These are phyloP conservation scores for Malassezia vespertilionis DNA, from an alignment of 1,284 basidiomycete genomes.

Conservation along the genomic window DNA sequence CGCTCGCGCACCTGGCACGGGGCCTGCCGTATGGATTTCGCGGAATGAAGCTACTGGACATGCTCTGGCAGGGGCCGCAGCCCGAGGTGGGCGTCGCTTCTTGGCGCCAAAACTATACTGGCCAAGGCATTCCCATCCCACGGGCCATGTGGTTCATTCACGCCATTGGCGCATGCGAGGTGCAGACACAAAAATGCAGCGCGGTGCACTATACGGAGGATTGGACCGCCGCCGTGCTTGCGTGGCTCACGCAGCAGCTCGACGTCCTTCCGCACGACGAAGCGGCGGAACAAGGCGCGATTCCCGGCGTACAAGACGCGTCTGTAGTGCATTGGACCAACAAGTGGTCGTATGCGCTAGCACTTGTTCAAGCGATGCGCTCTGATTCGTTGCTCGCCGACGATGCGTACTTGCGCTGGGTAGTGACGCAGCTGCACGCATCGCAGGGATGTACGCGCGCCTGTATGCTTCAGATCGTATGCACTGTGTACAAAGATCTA, in stretches of 20 bases:
- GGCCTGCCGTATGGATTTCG: conserved; percentile 87
- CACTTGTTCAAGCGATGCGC: conserved; percentile 61
- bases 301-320: too few relatives aligned
- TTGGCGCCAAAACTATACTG: too few relatives aligned
- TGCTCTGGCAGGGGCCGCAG: conserved; percentile 57
- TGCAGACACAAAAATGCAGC: conserved; percentile 13
- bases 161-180: conserved; percentile 60
- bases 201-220: conserved; percentile 58
- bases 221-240: conserved; percentile 73
- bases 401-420: conserved; percentile 67
- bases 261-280: neutral
- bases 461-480: conserved; percentile 62
- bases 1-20: conserved; percentile 71
- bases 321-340: conserved; percentile 66
- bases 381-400: conserved; percentile 71
- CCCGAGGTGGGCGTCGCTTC: too few relatives aligned
- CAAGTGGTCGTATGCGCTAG: conserved; percentile 63
- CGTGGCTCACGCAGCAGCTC: conserved; percentile 82
- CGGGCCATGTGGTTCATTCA: conserved; percentile 91
- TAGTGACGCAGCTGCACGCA: conserved; percentile 61
- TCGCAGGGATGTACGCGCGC: conserved; percentile 68
- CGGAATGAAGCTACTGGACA: conserved; percentile 77
- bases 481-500: conserved; percentile 1
- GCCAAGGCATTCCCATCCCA: conserved; percentile 60
- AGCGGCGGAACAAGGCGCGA: too few relatives aligned